Percentiles rank a stretch among this genome's conserved stretches.
phyloP scores from a whole-genome alignment of 441 rosid genomes.

The Pelargonium fulgidum region DNA sequence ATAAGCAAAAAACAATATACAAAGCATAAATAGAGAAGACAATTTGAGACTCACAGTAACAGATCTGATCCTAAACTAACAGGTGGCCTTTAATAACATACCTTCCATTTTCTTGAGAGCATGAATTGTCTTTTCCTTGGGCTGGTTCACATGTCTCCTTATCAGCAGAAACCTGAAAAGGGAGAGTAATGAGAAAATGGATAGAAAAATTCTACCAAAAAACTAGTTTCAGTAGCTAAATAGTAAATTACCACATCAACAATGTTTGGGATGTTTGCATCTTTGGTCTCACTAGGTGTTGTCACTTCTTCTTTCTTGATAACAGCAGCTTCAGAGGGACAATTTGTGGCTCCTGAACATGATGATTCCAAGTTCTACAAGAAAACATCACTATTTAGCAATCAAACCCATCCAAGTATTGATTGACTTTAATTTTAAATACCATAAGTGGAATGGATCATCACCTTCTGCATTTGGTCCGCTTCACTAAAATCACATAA shows the following conservation, averaged over 20 bases:
- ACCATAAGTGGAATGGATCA: constrained; percentile 11
- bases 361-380: constrained; percentile 41
- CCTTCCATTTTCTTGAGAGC: constrained; percentile 22
- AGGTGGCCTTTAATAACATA: too few species aligned
- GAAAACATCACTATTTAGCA: not conserved
- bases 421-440: not conserved
- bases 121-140: constrained; percentile 6
- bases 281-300: constrained; percentile 19
- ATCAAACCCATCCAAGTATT: constrained; percentile 8
- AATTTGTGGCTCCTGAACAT: constrained; percentile 19
- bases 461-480: constrained; percentile 50
- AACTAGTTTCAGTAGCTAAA: not conserved
- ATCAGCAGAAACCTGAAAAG: constrained; percentile 26
- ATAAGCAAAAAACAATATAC: too few species aligned
- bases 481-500: constrained; percentile 75
- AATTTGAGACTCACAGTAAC: too few species aligned
- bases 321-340: constrained; percentile 25
- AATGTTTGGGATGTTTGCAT: constrained; percentile 17
- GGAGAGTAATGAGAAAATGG: constrained; percentile 20
- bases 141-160: constrained; percentile 20
- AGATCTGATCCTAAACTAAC: too few species aligned
- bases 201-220: not conserved
- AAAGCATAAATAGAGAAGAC: too few species aligned
- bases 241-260: constrained; percentile 20
- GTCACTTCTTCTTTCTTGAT: constrained; percentile 23